These are phyloP conservation scores for Pestalotiopsis sp. DNA, from an alignment of 2,329 filamentous ascomycete genomes.

Conservation along the genomic window DNA sequence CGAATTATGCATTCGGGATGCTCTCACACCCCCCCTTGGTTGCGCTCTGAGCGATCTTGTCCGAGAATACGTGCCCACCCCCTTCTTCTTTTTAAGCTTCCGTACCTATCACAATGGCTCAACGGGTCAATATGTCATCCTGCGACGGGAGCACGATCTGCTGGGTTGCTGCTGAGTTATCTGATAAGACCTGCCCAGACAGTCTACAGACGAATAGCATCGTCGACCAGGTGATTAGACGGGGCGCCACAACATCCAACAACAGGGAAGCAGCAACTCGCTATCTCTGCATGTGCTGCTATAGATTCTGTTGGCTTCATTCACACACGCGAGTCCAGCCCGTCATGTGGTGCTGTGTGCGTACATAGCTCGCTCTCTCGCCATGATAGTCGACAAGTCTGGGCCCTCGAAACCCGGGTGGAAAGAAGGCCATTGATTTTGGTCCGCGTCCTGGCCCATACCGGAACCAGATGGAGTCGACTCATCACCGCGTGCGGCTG, in stretches of 20 bases:
- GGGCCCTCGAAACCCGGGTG: not conserved
- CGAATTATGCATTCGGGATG: slow-evolving; percentile 5
- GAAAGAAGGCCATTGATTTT: not conserved
- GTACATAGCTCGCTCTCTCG: not conserved
- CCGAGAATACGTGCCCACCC: not conserved
- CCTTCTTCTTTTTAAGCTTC: not conserved
- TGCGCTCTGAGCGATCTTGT: not conserved
- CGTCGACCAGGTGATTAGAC: not conserved
- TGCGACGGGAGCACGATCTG: not conserved
- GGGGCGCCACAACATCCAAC: slow-evolving; percentile 9
- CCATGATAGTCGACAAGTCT: not conserved
- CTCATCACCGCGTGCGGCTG: not conserved
- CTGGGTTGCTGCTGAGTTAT: not conserved
- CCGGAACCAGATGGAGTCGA: not conserved
- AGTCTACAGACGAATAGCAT: slow-evolving; percentile 13
- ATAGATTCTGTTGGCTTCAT: slow-evolving; percentile 1
- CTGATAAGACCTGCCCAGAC: slow-evolving; percentile 11
- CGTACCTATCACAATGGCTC: slow-evolving; percentile 5
- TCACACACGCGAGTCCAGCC: not conserved
- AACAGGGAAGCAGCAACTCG: not conserved
- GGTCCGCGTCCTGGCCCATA: not conserved
- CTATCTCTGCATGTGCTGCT: slow-evolving; percentile 5
- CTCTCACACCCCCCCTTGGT: not conserved
- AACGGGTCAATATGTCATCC: slow-evolving; percentile 8
- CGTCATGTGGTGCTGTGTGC: not conserved